Base-by-base conservation (phyloP, 2,329 filamentous ascomycete species). In the Aureobasidium melanogenum region DNA sequence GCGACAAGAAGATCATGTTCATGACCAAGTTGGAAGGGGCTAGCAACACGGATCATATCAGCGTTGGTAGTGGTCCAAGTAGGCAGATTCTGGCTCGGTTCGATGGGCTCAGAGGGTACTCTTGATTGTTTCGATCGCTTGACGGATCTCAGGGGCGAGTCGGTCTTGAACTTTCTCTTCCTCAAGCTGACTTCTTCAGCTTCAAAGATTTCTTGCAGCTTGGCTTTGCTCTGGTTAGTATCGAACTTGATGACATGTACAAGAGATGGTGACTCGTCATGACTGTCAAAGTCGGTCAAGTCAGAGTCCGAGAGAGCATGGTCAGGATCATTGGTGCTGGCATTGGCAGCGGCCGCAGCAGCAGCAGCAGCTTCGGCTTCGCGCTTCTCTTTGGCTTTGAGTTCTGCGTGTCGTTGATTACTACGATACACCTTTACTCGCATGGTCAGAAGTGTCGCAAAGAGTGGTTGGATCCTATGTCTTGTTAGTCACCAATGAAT, bases 231-330 rank as follows among this genome's bases (percentile, higher is more conserved):
- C 7, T 44, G 38, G 3, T 43, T 10, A 17, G 0, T 15, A 12
- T 22, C 28, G 17, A 56, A 43, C n/a, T 34, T 56, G n/a, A 56
- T 34, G 14, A 28, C 22, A 19, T 56, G 39, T 5, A 56, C 14
- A 9, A 56, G 28, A 43, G 52, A 56, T 32, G 39, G 52, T 6
- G 14, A 10, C 12, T 32, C 52, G 9, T 32, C 43, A n/a, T 44
- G 22, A n/a, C 30, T 47, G 43, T 46, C 43, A 10, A 59, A 59
- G 7, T 59, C 56, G n/a, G 56, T 59, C 34, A 59, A 32, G 7
- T 48, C 44, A 17, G 43, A 48, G 17, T 39, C 44, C n/a, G 30
- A 32, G 9, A 32, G 44, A 9, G 43, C 5, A 38, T 22, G 52
- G 12, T 28, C 32, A 38, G 36, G 52, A n/a, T 28, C 32, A 55